Base-by-base conservation (phyloP, 208 protist genomes). In the Trypanosoma theileri region DNA sequence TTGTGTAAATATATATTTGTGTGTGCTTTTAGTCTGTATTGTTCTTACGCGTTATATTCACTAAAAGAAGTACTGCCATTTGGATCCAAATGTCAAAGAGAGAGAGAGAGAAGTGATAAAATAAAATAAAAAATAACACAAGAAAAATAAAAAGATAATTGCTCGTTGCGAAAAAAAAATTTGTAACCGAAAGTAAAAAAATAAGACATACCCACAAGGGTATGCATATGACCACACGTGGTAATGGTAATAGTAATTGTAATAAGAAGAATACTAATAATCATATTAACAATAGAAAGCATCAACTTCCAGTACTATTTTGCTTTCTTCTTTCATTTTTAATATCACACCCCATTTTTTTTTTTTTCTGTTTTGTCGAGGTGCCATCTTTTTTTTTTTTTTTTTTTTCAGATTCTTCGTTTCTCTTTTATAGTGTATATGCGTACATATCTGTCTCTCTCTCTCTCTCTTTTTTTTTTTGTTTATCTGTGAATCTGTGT, bases 11-110 rank as follows among this genome's bases (percentile, higher is more conserved):
- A 58, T 31, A 4, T 21, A 59, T 42, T 46, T 45, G 16, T 19
- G 57, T 53, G 14, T 53, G 66, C n/a, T 45, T n/a, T n/a, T n/a
- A n/a, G n/a, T 68, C 62, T 62, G 42, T 52, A 62, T 17, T 45
- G 6, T 55, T 66, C 35, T 45, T 46, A 35, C 28, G 28, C 28
- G 28, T 6, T 35, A 35, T 6, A 35, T 35, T 35, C 28, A 35
- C 28, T 35, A 35, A 35, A 35, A 35, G 1, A 35, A 6, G 28
- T 35, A 35, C 28, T 24, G 50, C 56, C 51, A 22, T 60, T 31
- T 40, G 16, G 10, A 1, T 3, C 11, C 6, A 19, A 17, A 7
- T 1, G 10, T 26, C 24, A 26, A 7, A 56, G 21, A 56, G 24
- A 9, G 13, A 56, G 21, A 56, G 24, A 9, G 3, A 1, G 16